A percentile compares a stretch with the other conserved stretches of the same genome.
phyloP scores from a whole-genome alignment of 352 stramenopile species.

The Globisporangium barbulae region DNA sequence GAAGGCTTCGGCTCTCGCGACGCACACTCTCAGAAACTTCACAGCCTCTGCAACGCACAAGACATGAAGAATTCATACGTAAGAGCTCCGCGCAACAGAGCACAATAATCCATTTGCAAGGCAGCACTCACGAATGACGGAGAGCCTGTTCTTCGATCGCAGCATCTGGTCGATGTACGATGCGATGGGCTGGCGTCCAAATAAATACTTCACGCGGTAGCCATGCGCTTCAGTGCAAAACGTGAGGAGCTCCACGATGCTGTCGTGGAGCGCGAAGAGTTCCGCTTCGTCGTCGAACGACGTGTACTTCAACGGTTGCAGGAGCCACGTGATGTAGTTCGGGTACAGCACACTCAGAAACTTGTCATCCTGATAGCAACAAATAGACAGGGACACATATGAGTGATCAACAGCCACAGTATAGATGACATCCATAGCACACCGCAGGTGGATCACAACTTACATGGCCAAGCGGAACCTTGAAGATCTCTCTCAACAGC shows the following conservation, averaged over 20 bases:
- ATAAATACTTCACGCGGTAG: slow-evolving; percentile 87
- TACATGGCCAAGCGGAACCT: slow-evolving; percentile 65
- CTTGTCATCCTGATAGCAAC: slow-evolving; percentile 64
- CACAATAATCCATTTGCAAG: slow-evolving; percentile 2
- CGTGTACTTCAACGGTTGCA: slow-evolving; percentile 75
- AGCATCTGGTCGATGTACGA: slow-evolving; percentile 75
- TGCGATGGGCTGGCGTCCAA: slow-evolving; percentile 72
- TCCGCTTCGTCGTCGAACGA: slow-evolving; percentile 36
- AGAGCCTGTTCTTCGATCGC: slow-evolving; percentile 79
- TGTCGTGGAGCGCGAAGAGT: slow-evolving; percentile 77
- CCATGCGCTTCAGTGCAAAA: slow-evolving; percentile 83
- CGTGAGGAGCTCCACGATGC: slow-evolving; percentile 83
- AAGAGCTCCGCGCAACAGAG: background rate
- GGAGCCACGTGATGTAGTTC: slow-evolving; percentile 85
- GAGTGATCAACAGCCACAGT: background rate
- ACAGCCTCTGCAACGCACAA: slow-evolving; percentile 45
- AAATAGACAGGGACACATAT: background rate
- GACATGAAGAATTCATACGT: background rate
- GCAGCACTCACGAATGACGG: slow-evolving; percentile 65
- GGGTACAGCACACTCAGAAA: slow-evolving; percentile 85
- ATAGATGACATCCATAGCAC: background rate
- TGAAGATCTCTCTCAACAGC: slow-evolving; percentile 71
- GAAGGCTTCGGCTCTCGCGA: slow-evolving; percentile 70
- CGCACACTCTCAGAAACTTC: slow-evolving; percentile 76
- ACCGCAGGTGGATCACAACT: background rate